phyloP scores from a whole-genome alignment of 2,329 filamentous ascomycete species.

The Fusarium sp. region DNA sequence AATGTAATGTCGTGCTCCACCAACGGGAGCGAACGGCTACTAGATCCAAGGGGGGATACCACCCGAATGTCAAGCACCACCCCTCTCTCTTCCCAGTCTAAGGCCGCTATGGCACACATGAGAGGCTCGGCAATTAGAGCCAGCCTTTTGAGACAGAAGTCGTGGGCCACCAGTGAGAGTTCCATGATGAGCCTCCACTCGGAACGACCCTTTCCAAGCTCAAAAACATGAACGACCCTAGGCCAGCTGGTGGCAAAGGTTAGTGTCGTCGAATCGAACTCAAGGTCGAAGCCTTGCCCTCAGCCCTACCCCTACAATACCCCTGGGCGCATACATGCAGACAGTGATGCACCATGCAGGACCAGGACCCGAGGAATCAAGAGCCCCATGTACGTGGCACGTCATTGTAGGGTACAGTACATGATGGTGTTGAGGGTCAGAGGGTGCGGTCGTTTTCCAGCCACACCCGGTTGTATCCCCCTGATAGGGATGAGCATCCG shows the following conservation, averaged over 20 bases:
- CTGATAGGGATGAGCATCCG: slow-evolving; percentile 30
- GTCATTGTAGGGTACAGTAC: slow-evolving; percentile 28
- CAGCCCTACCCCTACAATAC: slow-evolving; percentile 43
- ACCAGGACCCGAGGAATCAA: slow-evolving; percentile 29
- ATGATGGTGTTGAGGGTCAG: slow-evolving; percentile 15
- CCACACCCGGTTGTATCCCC: slow-evolving; percentile 24
- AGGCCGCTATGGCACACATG: slow-evolving; percentile 29
- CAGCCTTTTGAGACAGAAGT: slow-evolving; percentile 35
- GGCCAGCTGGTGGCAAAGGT: slow-evolving; percentile 47
- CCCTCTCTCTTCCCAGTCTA: slow-evolving; percentile 24
- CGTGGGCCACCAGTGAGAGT: slow-evolving; percentile 35
- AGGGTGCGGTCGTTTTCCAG: slow-evolving; percentile 17
- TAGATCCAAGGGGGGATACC: slow-evolving; percentile 37
- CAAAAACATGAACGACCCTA: slow-evolving; percentile 40
- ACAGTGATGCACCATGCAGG: slow-evolving; percentile 31
- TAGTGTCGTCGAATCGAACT: slow-evolving; percentile 37
- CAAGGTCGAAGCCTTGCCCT: slow-evolving; percentile 41
- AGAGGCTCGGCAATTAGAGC: slow-evolving; percentile 41
- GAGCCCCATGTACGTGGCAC: slow-evolving; percentile 37
- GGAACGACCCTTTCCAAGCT: slow-evolving; percentile 44
- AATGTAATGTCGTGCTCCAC: slow-evolving; percentile 37
- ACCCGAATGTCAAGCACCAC: slow-evolving; percentile 32
- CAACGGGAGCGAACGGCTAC: slow-evolving; percentile 47
- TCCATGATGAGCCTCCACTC: slow-evolving; percentile 40
- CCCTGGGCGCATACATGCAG: slow-evolving; percentile 36